These are phyloP conservation scores for Phaeosphaeriaceae sp. DNA, from an alignment of 2,329 filamentous ascomycete genomes.

Conservation along the genomic window DNA sequence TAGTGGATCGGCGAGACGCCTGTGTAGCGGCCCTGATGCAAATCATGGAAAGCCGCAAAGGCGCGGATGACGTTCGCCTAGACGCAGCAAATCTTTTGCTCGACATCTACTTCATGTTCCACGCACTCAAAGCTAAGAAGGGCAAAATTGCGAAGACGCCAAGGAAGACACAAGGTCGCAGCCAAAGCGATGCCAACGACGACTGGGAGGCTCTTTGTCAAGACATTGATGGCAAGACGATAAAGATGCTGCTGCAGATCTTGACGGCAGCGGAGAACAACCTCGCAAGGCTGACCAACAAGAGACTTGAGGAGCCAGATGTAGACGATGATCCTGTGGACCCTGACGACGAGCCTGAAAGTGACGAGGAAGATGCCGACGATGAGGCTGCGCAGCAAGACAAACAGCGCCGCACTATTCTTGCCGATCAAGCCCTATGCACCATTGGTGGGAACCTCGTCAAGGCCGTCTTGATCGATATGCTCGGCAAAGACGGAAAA, in stretches of 20 bases:
- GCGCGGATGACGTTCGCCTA: slow-evolving; percentile 79
- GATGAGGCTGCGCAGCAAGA: slow-evolving; percentile 54
- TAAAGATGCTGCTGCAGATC: slow-evolving; percentile 73
- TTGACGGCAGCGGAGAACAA: slow-evolving; percentile 79
- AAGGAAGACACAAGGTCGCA: slow-evolving; percentile 35
- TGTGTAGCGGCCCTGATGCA: slow-evolving; percentile 58
- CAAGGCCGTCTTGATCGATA: slow-evolving; percentile 75
- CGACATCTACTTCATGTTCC: slow-evolving; percentile 82
- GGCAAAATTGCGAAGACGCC: slow-evolving; percentile 35
- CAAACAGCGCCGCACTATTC: slow-evolving; percentile 69
- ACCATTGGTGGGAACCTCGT: slow-evolving; percentile 86
- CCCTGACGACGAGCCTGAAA: slow-evolving; percentile 67
- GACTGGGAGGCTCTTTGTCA: slow-evolving; percentile 68
- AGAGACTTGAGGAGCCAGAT: slow-evolving; percentile 51
- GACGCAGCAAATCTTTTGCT: slow-evolving; percentile 78
- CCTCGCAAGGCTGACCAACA: slow-evolving; percentile 52
- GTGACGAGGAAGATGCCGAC: slow-evolving; percentile 63
- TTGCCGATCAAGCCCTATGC: slow-evolving; percentile 85
- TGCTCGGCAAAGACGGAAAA: slow-evolving; percentile 66
- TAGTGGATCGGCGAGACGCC: slow-evolving; percentile 58
- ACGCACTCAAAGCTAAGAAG: slow-evolving; percentile 67
- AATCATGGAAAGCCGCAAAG: slow-evolving; percentile 60
- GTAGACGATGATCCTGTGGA: slow-evolving; percentile 78
- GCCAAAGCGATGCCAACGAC: slow-evolving; percentile 48
- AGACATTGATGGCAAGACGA: slow-evolving; percentile 69